phyloP scores from a whole-genome alignment of 805 yeast genomes.

The Schwanniomyces polymorphus region DNA sequence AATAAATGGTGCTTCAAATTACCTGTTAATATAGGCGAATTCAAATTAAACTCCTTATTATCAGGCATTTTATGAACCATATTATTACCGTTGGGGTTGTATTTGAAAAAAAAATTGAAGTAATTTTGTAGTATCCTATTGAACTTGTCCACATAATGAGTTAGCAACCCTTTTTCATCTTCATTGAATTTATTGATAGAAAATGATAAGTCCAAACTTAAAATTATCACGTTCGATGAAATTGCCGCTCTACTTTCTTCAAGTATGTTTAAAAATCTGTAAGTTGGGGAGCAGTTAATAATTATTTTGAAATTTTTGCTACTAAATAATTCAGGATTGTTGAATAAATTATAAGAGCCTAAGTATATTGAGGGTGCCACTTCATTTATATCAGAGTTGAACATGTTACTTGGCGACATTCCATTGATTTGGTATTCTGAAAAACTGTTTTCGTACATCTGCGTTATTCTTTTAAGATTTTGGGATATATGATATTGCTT shows the following conservation, averaged over 20 bases:
- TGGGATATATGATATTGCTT: neutral
- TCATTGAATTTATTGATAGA: conserved; percentile 13
- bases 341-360: conserved; percentile 17
- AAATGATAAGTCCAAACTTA: conserved; percentile 38
- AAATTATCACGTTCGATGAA: conserved; percentile 36
- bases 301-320: conserved; percentile 33
- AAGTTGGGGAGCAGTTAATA: conserved; percentile 38
- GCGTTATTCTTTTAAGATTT: neutral
- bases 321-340: conserved; percentile 13
- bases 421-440: neutral
- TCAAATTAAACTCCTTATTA: conserved; percentile 19
- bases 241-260: conserved; percentile 19
- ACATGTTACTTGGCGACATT: neutral
- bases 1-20: conserved; percentile 36
- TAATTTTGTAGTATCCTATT: conserved; percentile 39
- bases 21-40: conserved; percentile 38
- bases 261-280: conserved; percentile 25
- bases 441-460: neutral
- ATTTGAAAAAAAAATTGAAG: conserved; percentile 32
- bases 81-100: conserved; percentile 26
- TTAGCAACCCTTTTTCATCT: conserved; percentile 17
- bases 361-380: conserved; percentile 30
- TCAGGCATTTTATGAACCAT: conserved; percentile 31
- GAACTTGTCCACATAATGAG: conserved; percentile 26
- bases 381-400: conserved; percentile 12